phyloP scores from a whole-genome alignment of 2,329 filamentous ascomycete species.

The Fusarium bactridioides region DNA sequence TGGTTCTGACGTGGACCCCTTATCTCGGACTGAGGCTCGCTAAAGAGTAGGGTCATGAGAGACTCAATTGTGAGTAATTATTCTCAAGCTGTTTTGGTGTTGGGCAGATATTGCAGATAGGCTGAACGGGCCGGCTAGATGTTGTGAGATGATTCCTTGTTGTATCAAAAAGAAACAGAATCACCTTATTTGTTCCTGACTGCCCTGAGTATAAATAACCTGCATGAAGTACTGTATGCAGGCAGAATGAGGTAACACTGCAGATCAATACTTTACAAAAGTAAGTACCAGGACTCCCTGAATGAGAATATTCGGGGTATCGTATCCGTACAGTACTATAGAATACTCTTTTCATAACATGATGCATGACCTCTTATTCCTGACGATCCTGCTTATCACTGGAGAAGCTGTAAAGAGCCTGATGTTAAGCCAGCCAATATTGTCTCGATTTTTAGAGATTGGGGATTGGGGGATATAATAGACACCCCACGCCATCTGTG shows the following conservation, averaged over 20 bases:
- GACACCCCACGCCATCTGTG: slow-evolving; percentile 1
- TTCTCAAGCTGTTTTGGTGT: not conserved
- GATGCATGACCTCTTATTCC: not conserved
- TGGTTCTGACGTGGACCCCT: slow-evolving; percentile 21
- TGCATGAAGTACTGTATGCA: slow-evolving; percentile 6
- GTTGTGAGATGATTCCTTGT: not conserved
- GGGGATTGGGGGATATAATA: not conserved
- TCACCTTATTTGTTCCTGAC: slow-evolving; percentile 1
- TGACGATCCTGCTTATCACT: slow-evolving; percentile 13
- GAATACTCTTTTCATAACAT: slow-evolving; percentile 6
- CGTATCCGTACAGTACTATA: not conserved
- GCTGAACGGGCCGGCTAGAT: not conserved
- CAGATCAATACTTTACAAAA: slow-evolving; percentile 3
- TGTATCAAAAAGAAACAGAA: not conserved
- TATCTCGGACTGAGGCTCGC: slow-evolving; percentile 21
- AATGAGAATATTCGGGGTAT: not conserved
- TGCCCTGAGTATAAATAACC: not conserved
- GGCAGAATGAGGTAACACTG: slow-evolving; percentile 18
- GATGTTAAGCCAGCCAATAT: not conserved
- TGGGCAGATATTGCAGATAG: not conserved
- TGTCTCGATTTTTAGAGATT: not conserved
- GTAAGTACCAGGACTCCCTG: not conserved
- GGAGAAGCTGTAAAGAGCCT: not conserved
- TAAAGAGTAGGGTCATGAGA: slow-evolving; percentile 6
- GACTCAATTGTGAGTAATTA: not conserved